Conservation (phyloP, 2,329 filamentous ascomycete species). For the Cladosporium halotolerans region DNA sequence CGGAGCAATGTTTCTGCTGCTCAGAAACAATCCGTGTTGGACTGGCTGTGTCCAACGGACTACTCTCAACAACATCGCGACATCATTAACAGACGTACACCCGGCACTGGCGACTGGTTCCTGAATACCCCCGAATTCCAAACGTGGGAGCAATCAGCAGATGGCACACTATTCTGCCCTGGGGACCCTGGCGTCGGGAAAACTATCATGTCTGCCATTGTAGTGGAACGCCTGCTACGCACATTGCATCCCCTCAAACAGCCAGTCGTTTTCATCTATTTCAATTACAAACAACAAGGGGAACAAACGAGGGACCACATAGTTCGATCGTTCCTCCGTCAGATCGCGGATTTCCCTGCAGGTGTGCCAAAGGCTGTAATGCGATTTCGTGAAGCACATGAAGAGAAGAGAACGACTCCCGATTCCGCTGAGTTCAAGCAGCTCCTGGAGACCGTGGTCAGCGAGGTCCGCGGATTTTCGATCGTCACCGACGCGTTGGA, state of each 20-base stretch:
- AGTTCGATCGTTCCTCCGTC: not conserved
- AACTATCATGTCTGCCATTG: constrained; percentile 1
- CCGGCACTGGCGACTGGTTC: not conserved
- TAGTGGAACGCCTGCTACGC: not conserved
- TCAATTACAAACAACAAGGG: not conserved
- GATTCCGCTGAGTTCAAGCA: not conserved
- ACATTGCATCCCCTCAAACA: no score
- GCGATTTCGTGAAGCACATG: not conserved
- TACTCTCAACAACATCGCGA: not conserved
- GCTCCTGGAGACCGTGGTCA: not conserved
- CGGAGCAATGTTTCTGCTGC: not conserved
- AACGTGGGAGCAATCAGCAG: not conserved
- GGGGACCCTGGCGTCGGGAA: not conserved
- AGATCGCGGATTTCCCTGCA: not conserved
- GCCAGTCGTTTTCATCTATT: not conserved
- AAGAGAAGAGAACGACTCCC: not conserved
- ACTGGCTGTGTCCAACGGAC: not conserved
- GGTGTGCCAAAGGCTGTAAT: not conserved
- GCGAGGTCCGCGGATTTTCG: not conserved
- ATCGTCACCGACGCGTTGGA: not conserved
- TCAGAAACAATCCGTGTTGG: not conserved
- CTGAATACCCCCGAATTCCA: not conserved
- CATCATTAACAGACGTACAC: not conserved
- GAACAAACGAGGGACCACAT: not conserved
- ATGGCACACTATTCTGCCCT: not conserved